A percentile compares a stretch with the other conserved stretches of the same genome.
These are phyloP conservation scores for Trichomonas tenax DNA, from an alignment of 208 protist species.

Conservation along the genomic window DNA sequence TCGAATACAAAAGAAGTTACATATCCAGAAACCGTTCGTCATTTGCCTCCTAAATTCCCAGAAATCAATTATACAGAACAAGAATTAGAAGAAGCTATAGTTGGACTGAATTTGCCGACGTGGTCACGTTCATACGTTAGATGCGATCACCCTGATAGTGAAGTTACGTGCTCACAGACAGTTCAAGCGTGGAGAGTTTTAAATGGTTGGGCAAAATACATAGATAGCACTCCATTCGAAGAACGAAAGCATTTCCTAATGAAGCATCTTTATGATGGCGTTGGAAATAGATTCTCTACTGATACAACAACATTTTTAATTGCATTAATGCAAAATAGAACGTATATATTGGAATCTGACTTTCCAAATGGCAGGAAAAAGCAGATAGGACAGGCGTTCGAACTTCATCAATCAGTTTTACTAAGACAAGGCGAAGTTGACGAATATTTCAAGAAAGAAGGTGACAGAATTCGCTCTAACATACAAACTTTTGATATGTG, in stretches of 20 bases:
- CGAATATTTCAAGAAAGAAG: background rate
- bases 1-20: too few relatives aligned
- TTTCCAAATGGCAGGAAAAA: background rate
- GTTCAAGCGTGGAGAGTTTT: background rate
- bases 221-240: background rate
- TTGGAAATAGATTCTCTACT: background rate
- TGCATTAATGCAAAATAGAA: background rate
- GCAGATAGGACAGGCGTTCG: background rate
- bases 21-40: background rate
- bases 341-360: background rate
- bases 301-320: background rate
- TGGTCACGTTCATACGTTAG: background rate
- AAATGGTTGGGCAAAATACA: background rate
- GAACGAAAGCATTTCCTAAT: background rate
- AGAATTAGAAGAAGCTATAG: background rate
- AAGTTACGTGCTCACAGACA: background rate
- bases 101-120: background rate
- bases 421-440: background rate
- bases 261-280: slow-evolving; percentile 4
- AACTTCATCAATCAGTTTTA: background rate
- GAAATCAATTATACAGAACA: background rate
- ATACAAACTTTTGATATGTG: background rate
- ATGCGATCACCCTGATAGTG: background rate
- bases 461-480: background rate
- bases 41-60: background rate